Conservation (phyloP, 78 protist genomes). For the Planoprotostelium fungivorum region DNA sequence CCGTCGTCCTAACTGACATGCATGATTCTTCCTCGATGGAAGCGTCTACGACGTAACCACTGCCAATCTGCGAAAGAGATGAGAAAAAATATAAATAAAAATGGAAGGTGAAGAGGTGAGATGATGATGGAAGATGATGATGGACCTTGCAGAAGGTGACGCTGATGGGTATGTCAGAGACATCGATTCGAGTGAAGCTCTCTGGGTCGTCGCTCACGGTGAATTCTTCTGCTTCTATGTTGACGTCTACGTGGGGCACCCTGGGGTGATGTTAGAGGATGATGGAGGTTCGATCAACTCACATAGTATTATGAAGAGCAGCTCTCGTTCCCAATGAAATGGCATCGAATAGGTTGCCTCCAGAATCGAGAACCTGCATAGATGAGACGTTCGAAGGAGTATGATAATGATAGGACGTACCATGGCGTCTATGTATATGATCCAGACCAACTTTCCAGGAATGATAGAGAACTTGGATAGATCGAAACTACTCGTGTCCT, state of each 20-base stretch:
- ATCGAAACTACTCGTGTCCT: conserved; percentile 5
- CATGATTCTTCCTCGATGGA: conserved; percentile 66
- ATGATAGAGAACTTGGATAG: conserved; percentile 20
- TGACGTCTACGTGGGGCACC: neutral
- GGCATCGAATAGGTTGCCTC: conserved; percentile 70
- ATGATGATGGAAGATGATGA: too few relatives aligned
- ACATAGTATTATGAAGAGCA: conserved; percentile 54
- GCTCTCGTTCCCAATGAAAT: conserved; percentile 55
- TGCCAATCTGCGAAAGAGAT: conserved; percentile 26
- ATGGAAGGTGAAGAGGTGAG: neutral
- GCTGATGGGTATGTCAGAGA: neutral
- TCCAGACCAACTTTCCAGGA: conserved; percentile 59
- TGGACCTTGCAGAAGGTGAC: neutral
- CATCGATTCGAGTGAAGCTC: neutral
- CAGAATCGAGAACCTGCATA: conserved; percentile 36
- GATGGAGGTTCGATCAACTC: neutral
- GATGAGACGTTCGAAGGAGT: neutral
- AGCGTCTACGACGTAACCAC: conserved; percentile 50
- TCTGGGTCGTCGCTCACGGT: neutral
- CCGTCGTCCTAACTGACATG: conserved; percentile 42
- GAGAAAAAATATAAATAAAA: neutral
- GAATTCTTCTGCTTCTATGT: neutral
- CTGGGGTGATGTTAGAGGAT: neutral
- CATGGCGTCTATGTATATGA: conserved; percentile 62
- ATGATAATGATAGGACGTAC: conserved; percentile 6